Evolutionary conservation across 768 basidiomycete genomes (phyloP), one percentile per base, ranked within the genome.

Genomic region (Plicaturopsis crispa): DNA sequence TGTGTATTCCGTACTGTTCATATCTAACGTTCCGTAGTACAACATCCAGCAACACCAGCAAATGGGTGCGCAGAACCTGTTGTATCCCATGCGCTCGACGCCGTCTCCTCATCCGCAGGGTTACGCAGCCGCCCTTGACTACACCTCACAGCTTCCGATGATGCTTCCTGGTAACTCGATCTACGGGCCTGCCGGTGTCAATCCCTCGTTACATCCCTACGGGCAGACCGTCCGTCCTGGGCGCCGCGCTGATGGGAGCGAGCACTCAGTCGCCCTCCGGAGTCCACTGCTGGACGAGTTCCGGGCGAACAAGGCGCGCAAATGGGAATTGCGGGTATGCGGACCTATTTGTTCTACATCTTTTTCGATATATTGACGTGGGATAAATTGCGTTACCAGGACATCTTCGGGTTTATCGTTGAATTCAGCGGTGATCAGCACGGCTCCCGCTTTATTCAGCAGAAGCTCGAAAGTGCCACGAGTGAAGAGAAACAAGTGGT

Each of bases 371-470:
- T 24, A 19, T 26, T 20, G 22, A 24, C 24, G 19, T 33, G 8
- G 46, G 17, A 53, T 39, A 13, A n/a, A n/a, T n/a, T 34, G 4
- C 17, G 35, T 47, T 35, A 14, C 8, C 48, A 97, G 94, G 90
- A 94, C 50, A 81, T 99, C 45, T 69, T 72, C 32, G 88, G 88
- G 6, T 75, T 85, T 55, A 59, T 94, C 39, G 81, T 87, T 28
- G 94, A 97, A 58, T 99, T 99, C 56, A 83, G 87, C 41, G 77
- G 78, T 11, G 94, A 98, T 59, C 93, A 96, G 54, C 86, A 93
- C 46, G 94, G 92, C n/a, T 96, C 92, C n/a, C 79, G 94, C 6
- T 91, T 97, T 59, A 92, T 99, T 44, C 94, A 98, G 56, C 80
- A 85, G 49, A 83, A 84, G 52, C 68, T 97, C 30, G 81, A 86